Evolutionary conservation across 208 protist species (phyloP).

Genomic region (Leishmania turanica): DNA sequence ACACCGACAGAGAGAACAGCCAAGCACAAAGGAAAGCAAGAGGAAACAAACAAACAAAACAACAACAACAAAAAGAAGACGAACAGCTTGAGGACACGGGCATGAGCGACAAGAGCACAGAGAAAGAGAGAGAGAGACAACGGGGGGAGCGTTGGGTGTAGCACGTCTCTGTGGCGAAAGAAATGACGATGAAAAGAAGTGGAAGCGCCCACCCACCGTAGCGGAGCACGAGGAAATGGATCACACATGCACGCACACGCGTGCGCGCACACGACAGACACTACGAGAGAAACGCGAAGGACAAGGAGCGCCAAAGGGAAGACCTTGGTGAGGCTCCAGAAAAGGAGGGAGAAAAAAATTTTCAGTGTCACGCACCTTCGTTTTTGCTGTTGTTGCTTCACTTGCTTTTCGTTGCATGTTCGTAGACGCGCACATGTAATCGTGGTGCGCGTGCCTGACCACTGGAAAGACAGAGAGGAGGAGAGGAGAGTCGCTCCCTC

Average conservation of each 20-base stretch:
- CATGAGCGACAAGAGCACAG: not conserved
- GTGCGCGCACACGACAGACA: not conserved
- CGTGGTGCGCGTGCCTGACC: not conserved
- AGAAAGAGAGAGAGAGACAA: not conserved
- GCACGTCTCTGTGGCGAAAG: not conserved
- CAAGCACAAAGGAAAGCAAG: not conserved
- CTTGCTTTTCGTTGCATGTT: not conserved
- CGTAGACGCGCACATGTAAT: not conserved
- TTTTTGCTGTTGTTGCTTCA: not conserved
- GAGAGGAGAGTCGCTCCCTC: not conserved
- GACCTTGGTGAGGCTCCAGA: not conserved
- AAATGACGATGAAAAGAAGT: not conserved
- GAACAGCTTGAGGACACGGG: not conserved
- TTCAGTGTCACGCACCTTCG: not conserved
- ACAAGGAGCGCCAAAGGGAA: not conserved
- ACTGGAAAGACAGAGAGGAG: not conserved
- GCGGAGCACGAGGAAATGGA: not conserved
- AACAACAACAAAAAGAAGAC: no score
- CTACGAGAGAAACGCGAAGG: not conserved
- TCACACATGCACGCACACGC: not conserved
- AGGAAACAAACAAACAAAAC: not conserved
- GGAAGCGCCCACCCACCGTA: no score
- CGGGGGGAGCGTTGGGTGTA: no score
- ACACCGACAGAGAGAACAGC: not conserved
- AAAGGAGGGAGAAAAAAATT: not conserved